phyloP scores from a whole-genome alignment of 805 yeast genomes.

The Kluyveromyces starmeri region DNA sequence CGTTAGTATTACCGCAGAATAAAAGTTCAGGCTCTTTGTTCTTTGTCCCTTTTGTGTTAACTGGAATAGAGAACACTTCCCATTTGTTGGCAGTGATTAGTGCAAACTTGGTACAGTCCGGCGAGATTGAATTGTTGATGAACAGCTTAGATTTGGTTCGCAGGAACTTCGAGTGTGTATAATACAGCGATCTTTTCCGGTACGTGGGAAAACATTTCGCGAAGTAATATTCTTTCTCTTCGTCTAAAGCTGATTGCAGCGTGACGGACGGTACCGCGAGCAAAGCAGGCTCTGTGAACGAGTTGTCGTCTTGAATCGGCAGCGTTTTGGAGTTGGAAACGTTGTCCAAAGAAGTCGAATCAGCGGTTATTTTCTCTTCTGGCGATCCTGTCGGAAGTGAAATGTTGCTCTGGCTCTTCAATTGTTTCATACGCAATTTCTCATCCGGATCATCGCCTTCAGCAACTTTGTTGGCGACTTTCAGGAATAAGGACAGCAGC shows the following conservation, averaged over 20 bases:
- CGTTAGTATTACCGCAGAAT: slow-evolving; percentile 61
- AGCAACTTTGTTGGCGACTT: slow-evolving; percentile 20
- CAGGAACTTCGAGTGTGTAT: slow-evolving; percentile 44
- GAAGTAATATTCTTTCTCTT: slow-evolving; percentile 53
- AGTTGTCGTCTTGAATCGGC: slow-evolving; percentile 13
- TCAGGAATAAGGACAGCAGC: slow-evolving; percentile 28
- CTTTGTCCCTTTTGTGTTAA: slow-evolving; percentile 33
- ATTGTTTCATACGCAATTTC: slow-evolving; percentile 2
- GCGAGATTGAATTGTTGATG: slow-evolving; percentile 52
- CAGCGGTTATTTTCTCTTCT: neutral
- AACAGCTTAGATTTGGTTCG: slow-evolving; percentile 39
- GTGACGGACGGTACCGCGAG: slow-evolving; percentile 3
- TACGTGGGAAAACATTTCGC: slow-evolving; percentile 78
- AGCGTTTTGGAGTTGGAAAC: slow-evolving; percentile 20
- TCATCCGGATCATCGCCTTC: slow-evolving; percentile 5
- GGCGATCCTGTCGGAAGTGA: neutral
- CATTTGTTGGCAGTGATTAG: slow-evolving; percentile 60
- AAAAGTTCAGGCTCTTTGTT: slow-evolving; percentile 41
- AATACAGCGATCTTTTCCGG: slow-evolving; percentile 48
- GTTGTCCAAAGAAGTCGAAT: slow-evolving; percentile 11
- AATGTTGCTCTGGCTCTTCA: neutral
- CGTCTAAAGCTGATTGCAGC: slow-evolving; percentile 17
- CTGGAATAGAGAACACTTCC: slow-evolving; percentile 57
- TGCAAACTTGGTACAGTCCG: slow-evolving; percentile 56
- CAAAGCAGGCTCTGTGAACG: slow-evolving; percentile 1